A percentile compares a stretch with the other conserved stretches of the same genome.
These are phyloP conservation scores for Tillandsia leiboldiana DNA, from an alignment of 176 grass and related monocot species.

Conservation along the genomic window DNA sequence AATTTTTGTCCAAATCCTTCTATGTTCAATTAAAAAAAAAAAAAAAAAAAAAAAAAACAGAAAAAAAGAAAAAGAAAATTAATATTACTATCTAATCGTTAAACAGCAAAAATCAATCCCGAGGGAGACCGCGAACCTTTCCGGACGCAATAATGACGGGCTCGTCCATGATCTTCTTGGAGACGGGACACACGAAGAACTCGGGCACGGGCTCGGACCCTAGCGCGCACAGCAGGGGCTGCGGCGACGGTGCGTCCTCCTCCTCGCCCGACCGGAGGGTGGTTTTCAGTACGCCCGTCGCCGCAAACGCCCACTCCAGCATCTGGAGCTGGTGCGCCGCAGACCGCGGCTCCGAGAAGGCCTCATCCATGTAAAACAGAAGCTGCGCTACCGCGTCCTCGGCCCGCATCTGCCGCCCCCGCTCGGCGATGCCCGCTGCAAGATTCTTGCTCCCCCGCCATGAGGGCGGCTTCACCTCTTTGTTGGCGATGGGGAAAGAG, in stretches of 20 bases:
- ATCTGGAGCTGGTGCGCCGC: too few relatives aligned
- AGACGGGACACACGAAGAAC: constrained; percentile 36
- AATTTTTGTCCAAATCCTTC: too few relatives aligned
- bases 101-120: too few relatives aligned
- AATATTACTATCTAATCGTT: too few relatives aligned
- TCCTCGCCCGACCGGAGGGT: neutral
- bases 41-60: too few relatives aligned
- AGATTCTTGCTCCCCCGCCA: neutral
- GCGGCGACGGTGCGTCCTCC: neutral
- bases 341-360: too few relatives aligned
- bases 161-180: constrained; percentile 32
- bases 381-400: constrained; percentile 28
- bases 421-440: neutral
- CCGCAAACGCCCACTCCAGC: constrained; percentile 21
- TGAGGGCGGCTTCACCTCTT: neutral
- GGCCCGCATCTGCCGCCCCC: constrained; percentile 31
- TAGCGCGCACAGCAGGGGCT: constrained; percentile 32
- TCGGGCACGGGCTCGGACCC: constrained; percentile 16
- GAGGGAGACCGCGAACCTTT: constrained; percentile 21
- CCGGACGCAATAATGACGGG: constrained; percentile 38
- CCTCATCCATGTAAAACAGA: neutral
- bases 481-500: constrained; percentile 3
- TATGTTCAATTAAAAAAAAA: too few relatives aligned
- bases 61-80: too few relatives aligned
- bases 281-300: constrained; percentile 6